Evolutionary conservation across 768 basidiomycete genomes (phyloP).

Genomic region (Lactifluus rugatus): DNA sequence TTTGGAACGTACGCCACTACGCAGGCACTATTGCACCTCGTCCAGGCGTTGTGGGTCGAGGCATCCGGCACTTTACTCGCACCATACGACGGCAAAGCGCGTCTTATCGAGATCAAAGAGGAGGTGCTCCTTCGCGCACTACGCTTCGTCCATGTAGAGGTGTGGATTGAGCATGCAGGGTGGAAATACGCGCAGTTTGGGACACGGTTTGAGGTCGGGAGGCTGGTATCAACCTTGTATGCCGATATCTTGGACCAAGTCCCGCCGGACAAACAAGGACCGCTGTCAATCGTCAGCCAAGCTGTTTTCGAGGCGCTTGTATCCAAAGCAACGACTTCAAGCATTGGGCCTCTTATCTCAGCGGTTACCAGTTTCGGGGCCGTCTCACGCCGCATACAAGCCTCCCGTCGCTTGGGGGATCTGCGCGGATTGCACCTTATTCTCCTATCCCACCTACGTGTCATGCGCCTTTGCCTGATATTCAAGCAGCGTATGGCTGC

Average conservation of each 20-base stretch:
- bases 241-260: constrained; percentile 54
- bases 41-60: constrained; percentile 66
- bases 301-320: constrained; percentile 63
- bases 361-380: constrained; percentile 54
- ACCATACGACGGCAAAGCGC: constrained; percentile 45
- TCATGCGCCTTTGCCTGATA: constrained; percentile 53
- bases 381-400: constrained; percentile 49
- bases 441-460: constrained; percentile 54
- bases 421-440: constrained; percentile 57
- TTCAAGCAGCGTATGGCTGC: constrained; percentile 41
- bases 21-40: constrained; percentile 63
- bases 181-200: constrained; percentile 83
- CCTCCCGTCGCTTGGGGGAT: constrained; percentile 59
- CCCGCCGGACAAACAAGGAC: constrained; percentile 45
- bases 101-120: constrained; percentile 66
- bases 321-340: constrained; percentile 64
- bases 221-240: constrained; percentile 57
- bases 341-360: constrained; percentile 71
- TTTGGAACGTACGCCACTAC: constrained; percentile 78
- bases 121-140: constrained; percentile 74
- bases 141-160: constrained; percentile 71
- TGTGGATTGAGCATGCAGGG: constrained; percentile 77
- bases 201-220: constrained; percentile 76
- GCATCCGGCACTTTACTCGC: constrained; percentile 44
- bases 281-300: constrained; percentile 52